Evolutionary conservation across 164 flowering plant genomes (phyloP).

Genomic region (Protea cynaroides): DNA sequence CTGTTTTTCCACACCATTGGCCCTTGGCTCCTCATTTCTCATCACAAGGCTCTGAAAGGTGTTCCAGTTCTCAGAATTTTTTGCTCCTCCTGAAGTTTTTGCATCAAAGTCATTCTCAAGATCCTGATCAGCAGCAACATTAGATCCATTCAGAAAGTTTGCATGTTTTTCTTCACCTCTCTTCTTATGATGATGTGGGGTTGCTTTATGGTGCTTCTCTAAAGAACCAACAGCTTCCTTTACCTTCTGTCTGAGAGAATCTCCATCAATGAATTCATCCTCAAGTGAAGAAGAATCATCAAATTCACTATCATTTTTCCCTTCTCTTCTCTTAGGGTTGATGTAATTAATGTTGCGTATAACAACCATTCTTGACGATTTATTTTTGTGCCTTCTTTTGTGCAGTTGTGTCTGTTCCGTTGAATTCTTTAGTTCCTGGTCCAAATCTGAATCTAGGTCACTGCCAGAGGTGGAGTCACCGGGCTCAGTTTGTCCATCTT

Average conservation of each 20-base stretch:
- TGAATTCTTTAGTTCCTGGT: constrained; percentile 25
- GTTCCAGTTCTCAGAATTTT: constrained; percentile 52
- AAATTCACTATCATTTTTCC: constrained; percentile 31
- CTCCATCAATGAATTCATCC: constrained; percentile 49
- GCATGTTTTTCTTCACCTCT: constrained; percentile 29
- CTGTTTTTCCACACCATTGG: constrained; percentile 16
- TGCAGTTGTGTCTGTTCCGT: constrained; percentile 14
- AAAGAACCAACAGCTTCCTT: constrained; percentile 72
- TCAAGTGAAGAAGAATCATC: constrained; percentile 49
- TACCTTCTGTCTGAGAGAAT: constrained; percentile 56
- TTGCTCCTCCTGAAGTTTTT: constrained; percentile 27
- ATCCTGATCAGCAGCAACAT: constrained; percentile 21
- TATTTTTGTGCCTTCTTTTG: constrained; percentile 48
- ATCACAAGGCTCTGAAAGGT: constrained; percentile 70
- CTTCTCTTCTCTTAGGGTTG: constrained; percentile 48
- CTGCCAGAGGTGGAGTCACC: constrained; percentile 42
- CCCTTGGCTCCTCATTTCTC: constrained; percentile 41
- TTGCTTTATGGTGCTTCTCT: constrained; percentile 45
- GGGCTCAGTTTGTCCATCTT: constrained; percentile 37
- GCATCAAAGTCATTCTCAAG: constrained; percentile 12
- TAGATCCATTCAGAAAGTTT: constrained; percentile 12
- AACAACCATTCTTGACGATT: constrained; percentile 70
- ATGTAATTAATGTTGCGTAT: constrained; percentile 89
- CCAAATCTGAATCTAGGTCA: constrained; percentile 33
- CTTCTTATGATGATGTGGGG: constrained; percentile 37